These are phyloP conservation scores for Limnomonas spitsbergensis DNA, from an alignment of 139 green algal genomes.

Conservation along the genomic window DNA sequence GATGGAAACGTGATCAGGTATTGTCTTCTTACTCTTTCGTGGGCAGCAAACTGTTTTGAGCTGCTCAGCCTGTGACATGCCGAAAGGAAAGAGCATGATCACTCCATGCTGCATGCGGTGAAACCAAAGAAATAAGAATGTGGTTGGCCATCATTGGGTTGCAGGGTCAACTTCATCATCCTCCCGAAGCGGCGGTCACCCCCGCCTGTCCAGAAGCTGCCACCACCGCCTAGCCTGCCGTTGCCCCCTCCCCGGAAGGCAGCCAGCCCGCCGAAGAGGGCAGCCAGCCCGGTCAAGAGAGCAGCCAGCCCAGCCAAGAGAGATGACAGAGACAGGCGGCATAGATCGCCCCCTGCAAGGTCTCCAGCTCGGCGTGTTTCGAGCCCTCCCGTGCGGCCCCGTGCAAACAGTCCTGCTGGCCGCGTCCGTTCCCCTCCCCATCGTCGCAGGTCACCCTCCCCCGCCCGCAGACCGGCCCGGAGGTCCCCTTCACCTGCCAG, in stretches of 20 bases:
- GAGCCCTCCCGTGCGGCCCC: constrained; percentile 27
- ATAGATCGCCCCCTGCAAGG: background rate
- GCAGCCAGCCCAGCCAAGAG: background rate
- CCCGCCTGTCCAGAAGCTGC: background rate
- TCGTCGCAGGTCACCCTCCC: background rate
- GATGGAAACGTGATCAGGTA: constrained; percentile 61
- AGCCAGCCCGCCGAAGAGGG: background rate
- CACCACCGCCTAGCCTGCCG: background rate
- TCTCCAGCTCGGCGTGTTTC: background rate
- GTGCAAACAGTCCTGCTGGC: background rate
- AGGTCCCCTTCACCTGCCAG: background rate
- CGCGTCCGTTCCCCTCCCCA: background rate
- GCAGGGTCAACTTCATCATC: constrained; percentile 35
- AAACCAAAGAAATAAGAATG: background rate
- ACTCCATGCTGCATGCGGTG: background rate
- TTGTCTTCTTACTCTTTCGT: background rate
- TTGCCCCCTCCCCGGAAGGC: background rate
- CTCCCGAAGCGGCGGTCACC: constrained; percentile 26
- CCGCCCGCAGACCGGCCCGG: background rate
- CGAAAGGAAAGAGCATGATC: background rate
- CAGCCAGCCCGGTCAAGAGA: background rate
- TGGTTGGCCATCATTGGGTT: no score
- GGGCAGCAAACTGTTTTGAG: background rate
- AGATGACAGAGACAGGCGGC: background rate
- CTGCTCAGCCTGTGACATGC: background rate